phyloP scores from a whole-genome alignment of 495 filamentous ascomycete genomes.

The Thermothielavioides terrestris region DNA sequence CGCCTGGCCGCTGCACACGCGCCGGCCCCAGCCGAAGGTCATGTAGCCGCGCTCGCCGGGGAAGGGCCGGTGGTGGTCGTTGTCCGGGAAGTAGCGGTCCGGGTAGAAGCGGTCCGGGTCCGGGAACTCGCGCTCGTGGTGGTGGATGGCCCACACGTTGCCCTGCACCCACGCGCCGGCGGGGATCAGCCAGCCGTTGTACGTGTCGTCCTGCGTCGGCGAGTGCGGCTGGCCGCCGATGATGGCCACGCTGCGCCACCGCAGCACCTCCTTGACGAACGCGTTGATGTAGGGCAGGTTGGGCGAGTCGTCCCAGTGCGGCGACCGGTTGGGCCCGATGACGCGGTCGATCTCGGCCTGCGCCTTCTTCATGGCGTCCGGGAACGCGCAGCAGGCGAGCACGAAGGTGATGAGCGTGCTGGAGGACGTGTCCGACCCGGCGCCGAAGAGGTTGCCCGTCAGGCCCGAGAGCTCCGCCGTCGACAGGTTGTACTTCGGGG shows the following conservation, averaged over 20 bases:
- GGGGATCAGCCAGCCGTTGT: conserved; percentile 47
- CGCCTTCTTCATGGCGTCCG: conserved; percentile 33
- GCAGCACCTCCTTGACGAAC: conserved; percentile 54
- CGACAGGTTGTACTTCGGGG: conserved; percentile 41
- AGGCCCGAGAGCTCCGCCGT: conserved; percentile 50
- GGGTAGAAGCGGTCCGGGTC: conserved; percentile 51
- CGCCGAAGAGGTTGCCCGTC: conserved; percentile 55
- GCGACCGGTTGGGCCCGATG: conserved; percentile 44
- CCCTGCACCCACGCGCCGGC: conserved; percentile 50
- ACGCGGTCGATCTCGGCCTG: conserved; percentile 50
- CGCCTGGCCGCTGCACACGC: conserved; percentile 51
- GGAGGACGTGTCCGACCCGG: conserved; percentile 58
- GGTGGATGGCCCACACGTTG: conserved; percentile 59
- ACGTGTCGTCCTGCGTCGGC: conserved; percentile 50
- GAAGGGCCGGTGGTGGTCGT: conserved; percentile 45
- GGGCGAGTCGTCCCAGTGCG: conserved; percentile 49
- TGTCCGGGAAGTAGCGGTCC: conserved; percentile 38
- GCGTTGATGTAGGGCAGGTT: conserved; percentile 52
- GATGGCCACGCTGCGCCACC: conserved; percentile 56
- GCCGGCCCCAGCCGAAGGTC: conserved; percentile 55
- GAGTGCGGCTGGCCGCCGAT: conserved; percentile 57
- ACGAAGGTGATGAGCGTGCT: conserved; percentile 55
- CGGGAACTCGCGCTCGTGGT: conserved; percentile 54
- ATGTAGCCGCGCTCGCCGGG: conserved; percentile 53
- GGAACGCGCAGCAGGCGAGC: conserved; percentile 51